Conservation (phyloP, 169 alveolate species). For the Plasmodium malariae region DNA sequence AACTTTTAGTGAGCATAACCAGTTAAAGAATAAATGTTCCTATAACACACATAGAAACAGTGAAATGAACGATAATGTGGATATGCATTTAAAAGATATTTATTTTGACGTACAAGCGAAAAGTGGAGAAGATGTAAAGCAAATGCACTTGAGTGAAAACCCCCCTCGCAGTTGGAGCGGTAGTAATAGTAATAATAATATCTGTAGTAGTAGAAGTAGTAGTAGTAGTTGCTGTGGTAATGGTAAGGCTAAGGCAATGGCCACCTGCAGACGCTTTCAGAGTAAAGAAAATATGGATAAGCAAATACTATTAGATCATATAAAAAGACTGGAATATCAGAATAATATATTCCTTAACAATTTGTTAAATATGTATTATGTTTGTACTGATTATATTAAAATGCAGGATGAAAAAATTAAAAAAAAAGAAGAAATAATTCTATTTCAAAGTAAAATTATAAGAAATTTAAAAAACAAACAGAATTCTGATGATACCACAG, state of each 20-base stretch:
- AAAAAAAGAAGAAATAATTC: constrained; percentile 54
- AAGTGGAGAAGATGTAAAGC: background rate
- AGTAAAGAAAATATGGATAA: constrained; percentile 17
- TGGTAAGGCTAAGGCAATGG: too few relatives aligned
- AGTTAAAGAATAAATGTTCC: background rate
- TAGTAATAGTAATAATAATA: too few relatives aligned
- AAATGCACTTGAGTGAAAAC: background rate
- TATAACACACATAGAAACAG: constrained; percentile 2
- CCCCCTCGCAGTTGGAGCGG: too few relatives aligned
- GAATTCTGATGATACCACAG: constrained; percentile 43
- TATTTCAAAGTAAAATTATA: constrained; percentile 40
- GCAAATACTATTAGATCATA: constrained; percentile 51
- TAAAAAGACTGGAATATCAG: constrained; percentile 73
- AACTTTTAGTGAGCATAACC: constrained; percentile 7
- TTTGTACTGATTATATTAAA: constrained; percentile 68
- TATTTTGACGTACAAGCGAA: constrained; percentile 43
- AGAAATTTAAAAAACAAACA: constrained; percentile 16
- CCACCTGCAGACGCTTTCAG: too few relatives aligned
- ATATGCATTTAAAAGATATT: constrained; percentile 24
- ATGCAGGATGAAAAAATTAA: constrained; percentile 75
- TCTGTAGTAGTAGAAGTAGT: too few relatives aligned
- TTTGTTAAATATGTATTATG: constrained; percentile 69
- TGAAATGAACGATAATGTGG: background rate
- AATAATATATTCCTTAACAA: constrained; percentile 71
- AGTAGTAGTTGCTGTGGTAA: too few relatives aligned